Evolutionary conservation across 768 basidiomycete species (phyloP), one percentile per base, ranked within the genome.

Genomic region (Suillus sp.): DNA sequence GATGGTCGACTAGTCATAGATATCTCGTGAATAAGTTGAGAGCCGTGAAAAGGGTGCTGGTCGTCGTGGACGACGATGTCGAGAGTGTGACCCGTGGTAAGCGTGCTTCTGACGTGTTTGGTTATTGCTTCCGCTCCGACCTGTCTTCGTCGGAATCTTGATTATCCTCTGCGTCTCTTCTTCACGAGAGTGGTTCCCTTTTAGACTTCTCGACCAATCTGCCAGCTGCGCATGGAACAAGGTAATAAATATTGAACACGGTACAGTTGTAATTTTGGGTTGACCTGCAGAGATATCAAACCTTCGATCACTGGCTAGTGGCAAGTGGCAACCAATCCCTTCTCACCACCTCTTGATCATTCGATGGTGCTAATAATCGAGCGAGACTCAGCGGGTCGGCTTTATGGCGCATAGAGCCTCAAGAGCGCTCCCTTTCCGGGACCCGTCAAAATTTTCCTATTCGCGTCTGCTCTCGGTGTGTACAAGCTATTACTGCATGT

Each of bases 1-100:
- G 80, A 66, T 65, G 79, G 78, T 70, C 81, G 81, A 64, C 70
- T 74, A 62, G 83, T 79, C 85, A 85, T 86, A 22, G 53, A 63
- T 40, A 43, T 11, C 48, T 51, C 51, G 27, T 32, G 47, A 48
- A 54, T 64, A 61, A 47, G 35, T n/a, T 58, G 18, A 51, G 38
- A 38, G 60, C 56, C 42, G 60, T 22, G 30, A 62, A 63, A 34
- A 43, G 14, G 9, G 63, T 61, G 67, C 67, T 51, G 64, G 72
- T 62, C 66, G 43, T 65, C 66, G 66, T 59, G 65, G 48, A 42
- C 61, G 64, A 63, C 62, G 65, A 66, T 34, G 63, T 45, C 37
- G 42, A 54, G 58, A 38, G 66, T 53, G 54, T 53, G 54, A 50
- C 27, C 59, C 37, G 62, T 45, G 60, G 64, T 47, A 27, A 48